Base-by-base conservation (phyloP, 768 basidiomycete genomes). In the Hortiboletus flavorubellus region DNA sequence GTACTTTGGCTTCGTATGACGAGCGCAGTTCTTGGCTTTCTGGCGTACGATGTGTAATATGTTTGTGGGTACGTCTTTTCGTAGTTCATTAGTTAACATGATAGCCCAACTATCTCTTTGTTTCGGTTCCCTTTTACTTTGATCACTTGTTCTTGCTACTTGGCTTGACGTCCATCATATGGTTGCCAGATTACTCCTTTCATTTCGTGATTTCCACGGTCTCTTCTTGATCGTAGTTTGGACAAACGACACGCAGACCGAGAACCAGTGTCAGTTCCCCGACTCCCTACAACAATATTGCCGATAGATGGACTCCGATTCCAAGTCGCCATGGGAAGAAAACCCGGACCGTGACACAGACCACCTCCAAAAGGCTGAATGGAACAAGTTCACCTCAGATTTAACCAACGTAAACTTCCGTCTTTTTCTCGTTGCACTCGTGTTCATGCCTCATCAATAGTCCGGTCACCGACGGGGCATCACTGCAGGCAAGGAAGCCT, bases 391-490 rank as follows among this genome's bases (percentile, higher is more conserved):
- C 50, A 81, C 86, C 1, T 77, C 78, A 1, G 81, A 84, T 35
- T 91, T 90, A 68, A 86, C 83, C 18, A 89, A 86, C 63, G 89
- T 89, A 70, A 46, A 78, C 54, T 10, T 8, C 35, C 6, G 14
- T 51, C 43, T 7, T 21, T 21, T 8, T 46, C 26, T 18, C 35
- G 41, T 53, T n/a, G 10, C 21, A 46, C 44, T 23, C 43, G 3
- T 23, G 35, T 30, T 59, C 50, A 56, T 40, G 33, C 45, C 15
- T 39, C 10, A 35, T 49, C 45, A 9, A 21, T 45, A 97, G 96
- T 84, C 84, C 16, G 96, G 96, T 2, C 98, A 98, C 66, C 84
- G 96, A n/a, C 95, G 98, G 73, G 96, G 96, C 7, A 96, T 98
- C 63, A 89, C 86, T 0, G 85, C 87, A 5, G 96, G 96, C 4